Base-by-base conservation (phyloP, 1,139 yeast species). In the Lodderomyces oxycetoniae region DNA sequence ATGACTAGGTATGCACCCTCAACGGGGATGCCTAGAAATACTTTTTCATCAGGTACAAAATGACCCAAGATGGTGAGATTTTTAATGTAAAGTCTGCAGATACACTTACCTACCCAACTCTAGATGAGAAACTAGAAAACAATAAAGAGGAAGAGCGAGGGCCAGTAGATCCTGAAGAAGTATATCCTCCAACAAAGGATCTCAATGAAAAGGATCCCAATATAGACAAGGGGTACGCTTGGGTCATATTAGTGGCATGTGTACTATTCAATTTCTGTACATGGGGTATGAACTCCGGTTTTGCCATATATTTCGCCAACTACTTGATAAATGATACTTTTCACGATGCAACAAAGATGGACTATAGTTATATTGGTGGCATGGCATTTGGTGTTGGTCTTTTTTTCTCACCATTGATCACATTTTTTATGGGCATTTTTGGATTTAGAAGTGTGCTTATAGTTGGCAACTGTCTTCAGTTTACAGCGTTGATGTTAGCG, bases 401-500 rank as follows among this genome's bases (percentile, higher is more conserved):
- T 13, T 34, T 52, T 3, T 60, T 54, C 49, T 50, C 49, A 31
- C 77, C 79, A 0, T 32, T 63, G 2, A 57, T 71, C 20, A 72
- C 68, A 36, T 70, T 33, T 42, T 46, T 49, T 15, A 62, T 44
- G 47, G 74, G 72, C 23, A 41, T 35, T 33, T 46, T 71, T 6
- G 79, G 79, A 0, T 55, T 63, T 3, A 60, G 59, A 35, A 37
- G 45, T 5, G 55, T 64, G 15, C 58, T 72, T 2, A 42, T 61
- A 2, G 26, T 67, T 2, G 79, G 79, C 2, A 68, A 65, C 33
- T 44, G 61, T n/a, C 41, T 72, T 11, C 79, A 77, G 43, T 65
- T 75, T 38, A 64, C 63, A 1, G 76, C 73, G 0, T 61, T 69
- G 21, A 53, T 77, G 50, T 56, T 78, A 39, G 82, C 84, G 2